Conservation (phyloP, 2,329 filamentous ascomycete species). For the Reticulascus tulasneorum region DNA sequence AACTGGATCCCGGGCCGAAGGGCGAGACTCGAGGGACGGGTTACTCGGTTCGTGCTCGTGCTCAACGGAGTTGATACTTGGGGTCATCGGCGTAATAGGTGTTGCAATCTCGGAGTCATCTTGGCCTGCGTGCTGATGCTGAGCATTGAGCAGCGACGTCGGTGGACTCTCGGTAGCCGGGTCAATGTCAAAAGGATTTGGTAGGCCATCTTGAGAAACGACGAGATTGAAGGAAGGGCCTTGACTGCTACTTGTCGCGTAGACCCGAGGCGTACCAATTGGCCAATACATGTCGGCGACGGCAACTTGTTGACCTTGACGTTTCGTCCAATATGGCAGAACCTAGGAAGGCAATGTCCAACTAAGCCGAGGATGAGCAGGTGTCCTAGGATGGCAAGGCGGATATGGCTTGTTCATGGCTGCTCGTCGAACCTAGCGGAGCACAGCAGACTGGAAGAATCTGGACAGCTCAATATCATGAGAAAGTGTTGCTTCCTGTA, state of each 20-base stretch:
- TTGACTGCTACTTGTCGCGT: conserved; percentile 69
- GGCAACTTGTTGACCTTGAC: too few species aligned
- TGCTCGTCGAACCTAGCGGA: too few species aligned
- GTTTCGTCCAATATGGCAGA: too few species aligned
- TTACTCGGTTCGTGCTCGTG: conserved; percentile 36
- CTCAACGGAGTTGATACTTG: conserved; percentile 56
- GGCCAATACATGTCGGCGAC: conserved; percentile 84
- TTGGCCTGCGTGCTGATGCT: conserved; percentile 20
- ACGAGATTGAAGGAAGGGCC: conserved; percentile 45
- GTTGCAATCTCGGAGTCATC: conserved; percentile 31
- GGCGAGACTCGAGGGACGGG: conserved; percentile 21
- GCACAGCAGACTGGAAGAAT: too few species aligned
- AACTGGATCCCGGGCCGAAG: conserved; percentile 21
- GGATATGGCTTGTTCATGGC: conserved; percentile 10
- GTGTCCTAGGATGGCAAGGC: conserved; percentile 6
- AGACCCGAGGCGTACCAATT: conserved; percentile 77
- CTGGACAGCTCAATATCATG: too few species aligned
- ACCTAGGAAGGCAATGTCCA: too few species aligned
- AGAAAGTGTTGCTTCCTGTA: too few species aligned
- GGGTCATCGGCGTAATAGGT: conserved; percentile 49
- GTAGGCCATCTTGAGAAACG: conserved; percentile 59
- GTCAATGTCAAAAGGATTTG: conserved; percentile 23
- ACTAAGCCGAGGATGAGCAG: conserved; percentile 3
- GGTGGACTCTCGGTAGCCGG: conserved; percentile 23
- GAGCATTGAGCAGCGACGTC: conserved; percentile 18